Base-by-base conservation (phyloP, 2,329 filamentous ascomycete species). In the Clathrospora elynae region DNA sequence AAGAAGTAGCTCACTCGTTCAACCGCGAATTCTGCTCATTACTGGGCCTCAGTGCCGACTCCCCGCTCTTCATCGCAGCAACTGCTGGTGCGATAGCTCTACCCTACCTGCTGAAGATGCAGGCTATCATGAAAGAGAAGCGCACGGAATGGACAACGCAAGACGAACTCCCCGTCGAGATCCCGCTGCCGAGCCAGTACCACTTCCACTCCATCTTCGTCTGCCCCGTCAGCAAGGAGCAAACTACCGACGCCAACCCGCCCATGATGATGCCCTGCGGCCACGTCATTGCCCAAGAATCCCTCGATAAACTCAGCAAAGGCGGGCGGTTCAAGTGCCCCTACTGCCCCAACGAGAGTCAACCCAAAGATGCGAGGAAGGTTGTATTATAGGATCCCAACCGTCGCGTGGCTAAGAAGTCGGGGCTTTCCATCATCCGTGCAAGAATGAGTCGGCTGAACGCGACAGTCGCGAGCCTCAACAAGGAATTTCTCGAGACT, bases 221-320 rank as follows among this genome's bases (percentile, higher is more conserved):
- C 28, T 99, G 93, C 64, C 93, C 93, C 0, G 93, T 99, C 4
- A 91, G 87, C 61, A 97, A 97, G 70, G 93, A 96, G 66, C 93
- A 99, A 71, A 90, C 88, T 0, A 99, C 92, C 0, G 90, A 95
- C 62, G 74, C 79, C 16, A 99, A 99, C 68, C 93, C 93, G 8
- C 90, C 93, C 2, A 95, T 97, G 87, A 93, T 96, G 82, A 84
- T 99, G 64, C 88, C 89, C 0, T 99, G 93, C 64, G 92, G 93
- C 5, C 93, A 99, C 73, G 92, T 96, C 37, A 85, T 99, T 46
- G 91, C 90, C 12, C 81, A 85, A 53, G 91, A 96, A 62, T 90
- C 86, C 22, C 74, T 99, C 35, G 82, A 87, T 47, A 85, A 84
- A 62, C 78, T 97, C 28, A 85, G 85, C 40, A 95, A 95, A 72